Percentiles rank a stretch among this genome's conserved stretches.
Evolutionary conservation across 1,139 yeast genomes (phyloP).

Genomic region (Kodamaea fungicola): DNA sequence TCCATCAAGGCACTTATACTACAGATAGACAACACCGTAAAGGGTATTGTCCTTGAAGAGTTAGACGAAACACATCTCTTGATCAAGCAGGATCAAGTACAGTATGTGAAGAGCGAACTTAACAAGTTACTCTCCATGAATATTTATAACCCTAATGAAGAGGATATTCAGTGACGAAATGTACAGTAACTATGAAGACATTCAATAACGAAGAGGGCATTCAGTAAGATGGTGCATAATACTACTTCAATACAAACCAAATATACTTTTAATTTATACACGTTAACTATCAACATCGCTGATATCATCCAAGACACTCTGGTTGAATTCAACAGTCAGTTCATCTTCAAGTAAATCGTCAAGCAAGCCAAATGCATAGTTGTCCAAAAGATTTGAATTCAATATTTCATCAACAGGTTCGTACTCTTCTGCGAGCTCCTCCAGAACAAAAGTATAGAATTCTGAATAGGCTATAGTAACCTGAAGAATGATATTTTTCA

Average conservation of each 20-base stretch:
- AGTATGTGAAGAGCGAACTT: slow-evolving; percentile 71
- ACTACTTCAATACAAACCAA: slow-evolving; percentile 4
- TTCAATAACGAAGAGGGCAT: slow-evolving; percentile 57
- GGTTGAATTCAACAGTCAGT: slow-evolving; percentile 16
- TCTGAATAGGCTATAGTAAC: slow-evolving; percentile 7
- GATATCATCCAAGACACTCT: slow-evolving; percentile 21
- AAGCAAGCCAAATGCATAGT: slow-evolving; percentile 33
- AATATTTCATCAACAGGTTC: slow-evolving; percentile 38
- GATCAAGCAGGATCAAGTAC: slow-evolving; percentile 73
- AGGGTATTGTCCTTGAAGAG: slow-evolving; percentile 72
- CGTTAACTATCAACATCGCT: background rate
- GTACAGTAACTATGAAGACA: slow-evolving; percentile 14
- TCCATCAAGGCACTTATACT: slow-evolving; percentile 83
- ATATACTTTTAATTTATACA: background rate
- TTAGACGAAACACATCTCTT: slow-evolving; percentile 87
- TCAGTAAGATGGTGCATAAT: background rate
- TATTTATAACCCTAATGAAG: slow-evolving; percentile 81
- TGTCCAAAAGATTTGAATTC: slow-evolving; percentile 26
- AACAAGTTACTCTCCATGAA: slow-evolving; percentile 75
- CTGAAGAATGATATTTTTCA: slow-evolving; percentile 7
- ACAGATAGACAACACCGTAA: slow-evolving; percentile 68
- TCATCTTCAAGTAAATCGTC: slow-evolving; percentile 17
- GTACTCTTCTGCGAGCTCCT: slow-evolving; percentile 11
- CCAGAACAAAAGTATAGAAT: slow-evolving; percentile 7
- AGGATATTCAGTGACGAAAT: slow-evolving; percentile 29